Base-by-base conservation (phyloP, 1,284 basidiomycete genomes). In the Filobasidium uniguttulatum region DNA sequence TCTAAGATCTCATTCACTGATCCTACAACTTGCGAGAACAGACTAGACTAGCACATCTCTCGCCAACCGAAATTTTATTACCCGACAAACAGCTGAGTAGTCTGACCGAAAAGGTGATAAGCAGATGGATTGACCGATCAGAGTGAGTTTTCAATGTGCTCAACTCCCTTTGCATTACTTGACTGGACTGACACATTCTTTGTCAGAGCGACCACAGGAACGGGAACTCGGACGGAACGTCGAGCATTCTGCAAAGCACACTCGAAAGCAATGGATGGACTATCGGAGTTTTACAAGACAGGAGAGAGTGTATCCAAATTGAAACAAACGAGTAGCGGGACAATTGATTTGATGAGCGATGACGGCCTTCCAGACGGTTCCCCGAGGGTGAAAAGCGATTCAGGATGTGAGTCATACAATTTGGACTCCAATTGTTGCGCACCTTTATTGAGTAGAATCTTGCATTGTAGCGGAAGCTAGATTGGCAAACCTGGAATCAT, bases 1-100 rank as follows among this genome's bases (percentile, higher is more conserved):
- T 3, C 5, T 15, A 4, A 82, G 50, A 49, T 67, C n/a, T 1
- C 57, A n/a, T 43, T 29, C 9, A 22, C 15, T 44, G 40, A 23
- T 9, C 20, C 15, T 26, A 15, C 14, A 41, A 35, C 23, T 50
- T 44, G 30, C 51, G 86, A 81, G 86, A 83, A 1, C 71, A 89
- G 82, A 88, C 86, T 1, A 73, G 89, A 43, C 73, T 94, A 53
- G 79, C 82, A 1, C 88, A 94, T 62, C 77, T 81, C 8, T 78
- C 78, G 54, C 93, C 93, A 0, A 77, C 82, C 0, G 93, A 97
- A 61, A 66, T 97, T 1, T 71, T 97, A 0, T 65, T 91, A 3
- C 79, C 81, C 2, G 65, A 72, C 33, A 61, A 69, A 4, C 75
- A 74, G 5, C 65, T 93, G n/a, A 85, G 79, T 53, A 76, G 75